phyloP scores from a whole-genome alignment of 805 yeast genomes.

The Saccharomycopsis oosterbeekiorum region DNA sequence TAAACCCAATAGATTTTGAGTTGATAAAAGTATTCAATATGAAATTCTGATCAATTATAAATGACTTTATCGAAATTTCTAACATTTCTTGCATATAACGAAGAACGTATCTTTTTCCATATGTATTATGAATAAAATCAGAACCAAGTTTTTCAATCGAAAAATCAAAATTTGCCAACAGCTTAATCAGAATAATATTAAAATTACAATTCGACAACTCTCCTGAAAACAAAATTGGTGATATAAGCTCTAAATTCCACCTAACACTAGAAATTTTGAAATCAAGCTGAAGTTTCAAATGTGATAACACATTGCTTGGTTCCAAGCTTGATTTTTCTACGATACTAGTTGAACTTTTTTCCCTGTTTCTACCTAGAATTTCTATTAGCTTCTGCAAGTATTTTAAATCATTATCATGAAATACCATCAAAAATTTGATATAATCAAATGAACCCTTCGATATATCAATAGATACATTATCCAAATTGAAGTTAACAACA shows the following conservation, averaged over 20 bases:
- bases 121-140: slow-evolving; percentile 15
- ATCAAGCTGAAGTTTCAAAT: neutral
- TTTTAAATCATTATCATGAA: slow-evolving; percentile 3
- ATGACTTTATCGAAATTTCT: neutral
- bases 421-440: slow-evolving; percentile 1
- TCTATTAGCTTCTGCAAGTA: neutral
- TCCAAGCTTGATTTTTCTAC: neutral
- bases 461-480: neutral
- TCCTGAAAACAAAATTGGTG: slow-evolving; percentile 12
- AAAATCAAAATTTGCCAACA: neutral
- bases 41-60: neutral
- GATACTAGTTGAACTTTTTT: neutral
- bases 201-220: neutral
- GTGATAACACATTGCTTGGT: neutral
- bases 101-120: slow-evolving; percentile 12
- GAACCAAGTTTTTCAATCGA: neutral
- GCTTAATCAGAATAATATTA: neutral
- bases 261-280: neutral
- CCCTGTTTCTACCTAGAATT: neutral
- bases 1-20: neutral
- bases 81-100: slow-evolving; percentile 6
- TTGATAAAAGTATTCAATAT: slow-evolving; percentile 1
- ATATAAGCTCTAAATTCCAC: slow-evolving; percentile 12
- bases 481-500: neutral
- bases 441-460: slow-evolving; percentile 12